Percentiles rank a stretch among this genome's conserved stretches.
Conservation (phyloP, 1,139 yeast genomes). For the Fermentozyma sake region DNA sequence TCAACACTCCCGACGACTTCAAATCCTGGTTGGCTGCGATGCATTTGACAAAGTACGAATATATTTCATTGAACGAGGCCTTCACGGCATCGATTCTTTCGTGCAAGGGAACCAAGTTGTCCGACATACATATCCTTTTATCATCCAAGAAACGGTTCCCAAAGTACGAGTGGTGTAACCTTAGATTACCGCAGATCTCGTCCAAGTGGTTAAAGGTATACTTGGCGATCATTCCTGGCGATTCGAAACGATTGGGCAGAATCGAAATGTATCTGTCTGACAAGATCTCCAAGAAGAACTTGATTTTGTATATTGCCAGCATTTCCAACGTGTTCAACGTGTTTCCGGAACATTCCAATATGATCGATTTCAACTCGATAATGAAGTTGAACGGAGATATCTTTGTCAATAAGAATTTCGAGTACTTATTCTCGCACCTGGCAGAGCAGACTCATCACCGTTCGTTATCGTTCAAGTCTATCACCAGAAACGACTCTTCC, state of each 20-base stretch:
- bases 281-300: conserved; percentile 36
- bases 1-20: conserved; percentile 28
- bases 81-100: conserved; percentile 54
- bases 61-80: conserved; percentile 48
- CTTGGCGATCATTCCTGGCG: conserved; percentile 42
- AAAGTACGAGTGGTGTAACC: conserved; percentile 53
- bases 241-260: conserved; percentile 36
- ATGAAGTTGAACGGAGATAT: conserved; percentile 50
- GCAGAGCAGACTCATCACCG: conserved; percentile 1
- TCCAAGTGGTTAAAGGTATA: conserved; percentile 52
- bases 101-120: conserved; percentile 48
- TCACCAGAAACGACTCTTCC: conserved; percentile 8
- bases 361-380: conserved; percentile 51
- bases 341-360: conserved; percentile 51
- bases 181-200: conserved; percentile 52
- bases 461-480: conserved; percentile 3
- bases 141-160: conserved; percentile 42
- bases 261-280: conserved; percentile 47
- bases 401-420: conserved; percentile 39
- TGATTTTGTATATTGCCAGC: conserved; percentile 42
- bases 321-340: conserved; percentile 43
- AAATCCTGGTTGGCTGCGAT: conserved; percentile 44
- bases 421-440: conserved; percentile 17
- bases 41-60: conserved; percentile 46
- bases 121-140: conserved; percentile 51